These are phyloP conservation scores for Termitomyces sp. DNA, from an alignment of 768 basidiomycete genomes.

Conservation along the genomic window DNA sequence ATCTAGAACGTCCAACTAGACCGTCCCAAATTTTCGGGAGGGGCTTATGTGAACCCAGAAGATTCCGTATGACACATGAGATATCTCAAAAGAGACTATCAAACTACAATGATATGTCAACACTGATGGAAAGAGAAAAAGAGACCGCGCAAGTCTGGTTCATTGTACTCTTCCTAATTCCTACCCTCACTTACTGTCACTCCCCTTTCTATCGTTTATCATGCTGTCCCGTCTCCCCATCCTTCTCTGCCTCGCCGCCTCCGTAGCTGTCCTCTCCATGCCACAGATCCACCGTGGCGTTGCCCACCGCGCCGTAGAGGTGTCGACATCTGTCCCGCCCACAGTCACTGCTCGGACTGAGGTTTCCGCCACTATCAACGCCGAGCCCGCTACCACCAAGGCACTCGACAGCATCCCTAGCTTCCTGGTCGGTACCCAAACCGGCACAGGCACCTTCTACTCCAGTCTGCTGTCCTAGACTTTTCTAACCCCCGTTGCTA, in stretches of 20 bases:
- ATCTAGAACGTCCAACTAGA: background rate
- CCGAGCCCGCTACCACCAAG: background rate
- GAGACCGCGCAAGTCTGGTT: background rate
- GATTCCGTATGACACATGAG: background rate
- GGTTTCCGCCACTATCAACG: background rate
- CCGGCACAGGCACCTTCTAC: conserved; percentile 60
- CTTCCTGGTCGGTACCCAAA: conserved; percentile 46
- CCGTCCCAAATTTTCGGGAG: background rate
- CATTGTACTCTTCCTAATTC: conserved; percentile 3
- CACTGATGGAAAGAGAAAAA: background rate
- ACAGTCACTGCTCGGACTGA: conserved; percentile 5
- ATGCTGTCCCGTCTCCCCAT: conserved; percentile 18
- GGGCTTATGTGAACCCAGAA: background rate
- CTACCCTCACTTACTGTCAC: background rate
- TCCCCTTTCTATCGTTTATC: conserved; percentile 12
- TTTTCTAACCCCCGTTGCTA: background rate
- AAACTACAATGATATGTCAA: background rate
- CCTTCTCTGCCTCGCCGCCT: conserved; percentile 32
- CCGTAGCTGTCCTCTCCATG: conserved; percentile 35
- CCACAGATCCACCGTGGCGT: conserved; percentile 43
- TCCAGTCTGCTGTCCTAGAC: conserved; percentile 29
- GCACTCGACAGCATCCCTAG: conserved; percentile 25
- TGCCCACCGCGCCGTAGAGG: conserved; percentile 37
- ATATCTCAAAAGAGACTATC: background rate
- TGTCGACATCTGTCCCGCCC: background rate